Conservation (phyloP, 1,139 yeast genomes). For the Yamadazyma trypodendri region DNA sequence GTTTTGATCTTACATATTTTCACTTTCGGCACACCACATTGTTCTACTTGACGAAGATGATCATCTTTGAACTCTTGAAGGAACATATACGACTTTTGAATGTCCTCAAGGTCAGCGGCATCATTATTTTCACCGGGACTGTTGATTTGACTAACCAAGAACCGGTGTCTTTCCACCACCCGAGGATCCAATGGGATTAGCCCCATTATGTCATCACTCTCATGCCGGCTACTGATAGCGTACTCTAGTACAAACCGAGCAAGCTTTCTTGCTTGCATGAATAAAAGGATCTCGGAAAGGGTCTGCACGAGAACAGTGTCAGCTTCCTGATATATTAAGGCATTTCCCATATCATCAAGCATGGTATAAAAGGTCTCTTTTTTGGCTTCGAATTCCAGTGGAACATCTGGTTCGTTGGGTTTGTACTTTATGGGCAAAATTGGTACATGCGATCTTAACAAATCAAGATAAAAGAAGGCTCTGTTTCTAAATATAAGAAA, state of each 20-base stretch:
- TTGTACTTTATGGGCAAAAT: neutral
- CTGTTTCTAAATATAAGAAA: conserved; percentile 80
- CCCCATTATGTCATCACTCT: conserved; percentile 47
- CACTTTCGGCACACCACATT: neutral
- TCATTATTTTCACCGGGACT: neutral
- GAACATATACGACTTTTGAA: conserved; percentile 22
- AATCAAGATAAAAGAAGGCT: conserved; percentile 67
- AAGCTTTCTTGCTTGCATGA: conserved; percentile 48
- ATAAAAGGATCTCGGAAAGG: conserved; percentile 48
- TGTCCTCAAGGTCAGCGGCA: neutral
- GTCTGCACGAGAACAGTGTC: conserved; percentile 53
- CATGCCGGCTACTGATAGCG: conserved; percentile 46
- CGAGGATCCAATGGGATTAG: conserved; percentile 26
- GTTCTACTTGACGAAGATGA: conserved; percentile 21
- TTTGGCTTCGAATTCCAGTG: conserved; percentile 5
- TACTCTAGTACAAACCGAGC: conserved; percentile 63
- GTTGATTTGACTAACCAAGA: conserved; percentile 4
- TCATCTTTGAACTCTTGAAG: conserved; percentile 32
- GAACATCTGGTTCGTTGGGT: neutral
- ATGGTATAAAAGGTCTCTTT: conserved; percentile 37
- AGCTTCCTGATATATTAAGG: conserved; percentile 63
- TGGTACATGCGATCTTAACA: conserved; percentile 20
- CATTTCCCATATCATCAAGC: conserved; percentile 56
- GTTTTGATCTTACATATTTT: conserved; percentile 9
- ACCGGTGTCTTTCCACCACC: conserved; percentile 4